Base-by-base conservation (phyloP, 1,139 yeast species). In the Pichia sp. region DNA sequence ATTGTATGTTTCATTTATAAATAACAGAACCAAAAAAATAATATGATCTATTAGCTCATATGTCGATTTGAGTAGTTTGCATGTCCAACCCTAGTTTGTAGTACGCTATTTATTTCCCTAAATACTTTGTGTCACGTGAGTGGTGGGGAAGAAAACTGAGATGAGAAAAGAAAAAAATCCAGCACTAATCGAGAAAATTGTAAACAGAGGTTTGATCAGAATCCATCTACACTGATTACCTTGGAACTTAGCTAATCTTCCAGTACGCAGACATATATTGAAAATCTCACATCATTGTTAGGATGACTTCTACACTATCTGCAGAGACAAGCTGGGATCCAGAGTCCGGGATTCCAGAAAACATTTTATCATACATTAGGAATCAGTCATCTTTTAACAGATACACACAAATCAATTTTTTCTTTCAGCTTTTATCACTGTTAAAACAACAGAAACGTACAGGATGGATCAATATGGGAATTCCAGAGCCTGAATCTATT, bases 401-500 rank as follows among this genome's bases (percentile, higher is more conserved):
- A 31, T 48, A 42, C 20, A 34, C 42, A 28, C 42, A 43, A 24
- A 30, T 80, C 38, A 64, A 79, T 45, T 81, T 83, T 23, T 88
- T 91, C 56, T 71, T 86, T 49, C 86, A 86, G 56, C 77, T 89
- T 38, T 74, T 88, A 2, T 73, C 84, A 42, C 71, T 77, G 30
- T 70, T 91, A 54, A 91, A 91, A 63, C 68, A 79, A 6, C 94
- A 86, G 52, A 79, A 74, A 52, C 74, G 98, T 57, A 89, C 97
- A 1, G 98, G 98, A 2, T 91, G 98, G 98, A 62, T 91, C 23
- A 89, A 88, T 55, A 77, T 77, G 54, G 77, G 75, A 12, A 71
- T 91, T 26, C 71, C 77, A 0, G 55, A 63, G 23, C 72, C 73
- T 1, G 93, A 91, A 61, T 79, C 89, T 38, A 89, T 91, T 43